These are phyloP conservation scores for Coleophoma cylindrospora DNA, from an alignment of 2,329 filamentous ascomycete species.

Conservation along the genomic window DNA sequence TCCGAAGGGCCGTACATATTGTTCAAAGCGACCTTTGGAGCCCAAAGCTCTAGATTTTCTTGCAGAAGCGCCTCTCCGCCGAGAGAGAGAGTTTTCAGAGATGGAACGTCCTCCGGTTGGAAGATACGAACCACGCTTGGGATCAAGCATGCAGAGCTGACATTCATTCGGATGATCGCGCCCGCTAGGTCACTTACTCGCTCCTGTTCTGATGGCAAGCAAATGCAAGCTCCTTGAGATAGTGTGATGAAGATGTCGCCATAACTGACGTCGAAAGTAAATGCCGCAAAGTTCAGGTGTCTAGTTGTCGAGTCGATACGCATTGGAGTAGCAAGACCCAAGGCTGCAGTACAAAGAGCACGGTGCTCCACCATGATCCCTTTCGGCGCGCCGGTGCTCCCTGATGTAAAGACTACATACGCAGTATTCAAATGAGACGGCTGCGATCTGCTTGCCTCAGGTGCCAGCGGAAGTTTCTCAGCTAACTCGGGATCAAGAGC, in stretches of 20 bases:
- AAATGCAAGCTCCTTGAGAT: conserved; percentile 3
- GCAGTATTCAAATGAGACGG: background rate
- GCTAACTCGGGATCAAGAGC: background rate
- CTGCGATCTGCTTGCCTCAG: no score
- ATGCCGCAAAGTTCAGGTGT: conserved; percentile 2
- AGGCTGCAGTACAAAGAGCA: background rate
- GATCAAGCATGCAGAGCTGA: conserved; percentile 2
- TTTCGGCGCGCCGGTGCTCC: conserved; percentile 5
- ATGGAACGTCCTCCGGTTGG: background rate
- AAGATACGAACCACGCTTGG: conserved; percentile 2
- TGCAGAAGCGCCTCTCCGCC: conserved; percentile 38
- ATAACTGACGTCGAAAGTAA: conserved; percentile 4
- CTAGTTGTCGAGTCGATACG: background rate
- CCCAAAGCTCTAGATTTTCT: conserved; percentile 42
- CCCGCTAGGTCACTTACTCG: conserved; percentile 4
- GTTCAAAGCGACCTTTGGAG: conserved; percentile 25
- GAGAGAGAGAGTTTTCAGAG: background rate
- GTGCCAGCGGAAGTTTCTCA: background rate
- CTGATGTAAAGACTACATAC: conserved; percentile 6
- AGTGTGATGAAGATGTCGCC: conserved; percentile 7
- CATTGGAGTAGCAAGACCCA: background rate
- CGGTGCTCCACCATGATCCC: background rate
- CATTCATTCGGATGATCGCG: conserved; percentile 1
- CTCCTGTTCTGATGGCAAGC: conserved; percentile 4
- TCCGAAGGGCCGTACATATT: conserved; percentile 65